Evolutionary conservation across 2,329 filamentous ascomycete genomes (phyloP).

Genomic region (Arachnopeziza araneosa): DNA sequence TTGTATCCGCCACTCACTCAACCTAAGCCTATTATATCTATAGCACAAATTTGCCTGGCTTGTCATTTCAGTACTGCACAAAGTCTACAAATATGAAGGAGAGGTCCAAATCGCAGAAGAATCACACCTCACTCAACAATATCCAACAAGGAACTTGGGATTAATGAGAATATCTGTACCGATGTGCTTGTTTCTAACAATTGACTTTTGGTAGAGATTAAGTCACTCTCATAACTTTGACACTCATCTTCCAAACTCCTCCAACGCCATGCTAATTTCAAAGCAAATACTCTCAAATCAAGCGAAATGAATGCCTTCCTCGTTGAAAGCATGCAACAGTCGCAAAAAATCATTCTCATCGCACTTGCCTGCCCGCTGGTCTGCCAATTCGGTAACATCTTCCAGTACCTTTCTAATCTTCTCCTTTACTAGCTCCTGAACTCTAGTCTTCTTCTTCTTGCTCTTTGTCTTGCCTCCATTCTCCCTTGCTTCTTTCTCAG

Average conservation of each 20-base stretch:
- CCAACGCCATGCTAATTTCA: neutral
- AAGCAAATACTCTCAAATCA: constrained; percentile 10
- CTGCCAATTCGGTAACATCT: constrained; percentile 70
- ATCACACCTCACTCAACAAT: no score
- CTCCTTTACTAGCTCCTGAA: constrained; percentile 73
- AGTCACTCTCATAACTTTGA: neutral
- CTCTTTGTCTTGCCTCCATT: constrained; percentile 53
- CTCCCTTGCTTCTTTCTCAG: constrained; percentile 31
- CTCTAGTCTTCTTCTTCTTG: constrained; percentile 72
- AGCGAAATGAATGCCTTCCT: constrained; percentile 83
- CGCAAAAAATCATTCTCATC: constrained; percentile 90
- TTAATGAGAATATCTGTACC: no score
- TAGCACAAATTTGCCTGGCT: no score
- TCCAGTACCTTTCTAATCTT: constrained; percentile 85
- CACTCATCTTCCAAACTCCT: neutral
- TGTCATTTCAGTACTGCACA: no score
- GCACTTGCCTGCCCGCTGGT: constrained; percentile 78
- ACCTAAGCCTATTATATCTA: no score
- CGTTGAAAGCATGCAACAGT: constrained; percentile 76
- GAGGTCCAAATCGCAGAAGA: no score
- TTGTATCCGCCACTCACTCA: no score
- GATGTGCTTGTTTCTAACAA: neutral
- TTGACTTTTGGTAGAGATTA: neutral
- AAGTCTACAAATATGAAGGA: no score
- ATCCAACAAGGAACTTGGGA: no score